These are phyloP conservation scores for Pecoramyces ruminantium DNA, from an alignment of 192 early-diverging fungal species.

Conservation along the genomic window DNA sequence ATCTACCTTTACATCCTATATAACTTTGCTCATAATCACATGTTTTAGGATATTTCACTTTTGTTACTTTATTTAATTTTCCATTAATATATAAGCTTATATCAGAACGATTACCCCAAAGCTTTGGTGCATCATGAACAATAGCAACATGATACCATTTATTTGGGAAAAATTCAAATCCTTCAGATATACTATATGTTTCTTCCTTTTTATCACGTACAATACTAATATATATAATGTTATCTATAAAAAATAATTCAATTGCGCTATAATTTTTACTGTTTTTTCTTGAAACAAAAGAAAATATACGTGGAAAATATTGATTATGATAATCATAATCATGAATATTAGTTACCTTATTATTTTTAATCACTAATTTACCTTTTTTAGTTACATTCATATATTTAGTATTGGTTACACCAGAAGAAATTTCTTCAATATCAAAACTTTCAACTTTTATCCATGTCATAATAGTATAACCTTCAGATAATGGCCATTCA, in stretches of 20 bases:
- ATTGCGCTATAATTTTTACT: neutral
- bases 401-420: neutral
- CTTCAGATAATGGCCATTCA: neutral
- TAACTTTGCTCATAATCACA: neutral
- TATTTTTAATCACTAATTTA: neutral
- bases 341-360: neutral
- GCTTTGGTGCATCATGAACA: conserved; percentile 36
- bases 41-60: neutral
- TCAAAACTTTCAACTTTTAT: neutral
- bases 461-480: neutral
- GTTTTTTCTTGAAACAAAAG: neutral
- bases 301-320: neutral
- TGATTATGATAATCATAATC: neutral
- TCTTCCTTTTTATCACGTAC: neutral
- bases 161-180: conserved; percentile 28
- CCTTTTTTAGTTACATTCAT: neutral
- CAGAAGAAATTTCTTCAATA: neutral
- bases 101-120: conserved; percentile 17
- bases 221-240: neutral
- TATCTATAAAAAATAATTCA: neutral
- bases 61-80: conserved; percentile 14
- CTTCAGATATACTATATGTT: conserved; percentile 15
- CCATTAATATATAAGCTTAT: conserved; percentile 49
- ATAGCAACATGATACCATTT: conserved; percentile 51
- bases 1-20: neutral